A percentile compares a stretch with the other conserved stretches of the same genome.
Conservation (phyloP, 1,284 basidiomycete species). For the Apiotrichum mycotoxinovorans region DNA sequence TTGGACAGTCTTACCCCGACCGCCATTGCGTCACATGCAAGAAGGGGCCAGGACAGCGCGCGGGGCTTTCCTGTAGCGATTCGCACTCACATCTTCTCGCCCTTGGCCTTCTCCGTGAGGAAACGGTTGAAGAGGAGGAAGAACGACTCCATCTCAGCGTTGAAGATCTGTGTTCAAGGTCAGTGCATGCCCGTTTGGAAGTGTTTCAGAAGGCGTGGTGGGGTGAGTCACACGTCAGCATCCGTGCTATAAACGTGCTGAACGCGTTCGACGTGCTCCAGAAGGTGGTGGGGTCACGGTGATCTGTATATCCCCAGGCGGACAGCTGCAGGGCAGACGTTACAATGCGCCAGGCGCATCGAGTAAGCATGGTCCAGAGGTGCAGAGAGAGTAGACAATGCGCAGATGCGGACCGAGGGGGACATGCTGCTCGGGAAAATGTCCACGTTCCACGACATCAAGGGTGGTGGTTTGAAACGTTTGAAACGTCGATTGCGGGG, state of each 20-base stretch:
- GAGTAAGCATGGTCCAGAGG: too few species aligned
- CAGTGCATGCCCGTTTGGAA: too few species aligned
- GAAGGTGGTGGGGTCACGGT: too few species aligned
- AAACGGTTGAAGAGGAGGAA: conserved; percentile 99
- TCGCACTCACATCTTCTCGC: conserved; percentile 76
- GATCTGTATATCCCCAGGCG: too few species aligned
- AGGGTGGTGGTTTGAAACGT: not conserved
- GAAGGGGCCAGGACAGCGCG: too few species aligned
- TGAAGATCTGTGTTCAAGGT: conserved; percentile 68
- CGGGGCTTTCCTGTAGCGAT: too few species aligned
- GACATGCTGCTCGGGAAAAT: not conserved
- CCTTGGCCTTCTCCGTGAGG: conserved; percentile 90
- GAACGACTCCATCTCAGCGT: conserved; percentile 98
- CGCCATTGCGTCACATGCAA: too few species aligned
- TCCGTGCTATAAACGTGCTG: too few species aligned
- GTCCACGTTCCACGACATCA: not conserved
- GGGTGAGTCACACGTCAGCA: conserved; percentile 2
- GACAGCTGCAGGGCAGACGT: too few species aligned
- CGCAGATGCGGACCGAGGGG: not conserved
- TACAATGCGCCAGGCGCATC: too few species aligned
- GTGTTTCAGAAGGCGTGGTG: not conserved
- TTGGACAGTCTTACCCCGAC: too few species aligned
- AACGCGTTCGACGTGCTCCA: too few species aligned
- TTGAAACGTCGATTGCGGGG: not conserved
- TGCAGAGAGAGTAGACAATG: not conserved